Evolutionary conservation across 208 protist genomes (phyloP), one percentile per base, ranked within the genome.

Genomic region (Trichomonas vaginalis): DNA sequence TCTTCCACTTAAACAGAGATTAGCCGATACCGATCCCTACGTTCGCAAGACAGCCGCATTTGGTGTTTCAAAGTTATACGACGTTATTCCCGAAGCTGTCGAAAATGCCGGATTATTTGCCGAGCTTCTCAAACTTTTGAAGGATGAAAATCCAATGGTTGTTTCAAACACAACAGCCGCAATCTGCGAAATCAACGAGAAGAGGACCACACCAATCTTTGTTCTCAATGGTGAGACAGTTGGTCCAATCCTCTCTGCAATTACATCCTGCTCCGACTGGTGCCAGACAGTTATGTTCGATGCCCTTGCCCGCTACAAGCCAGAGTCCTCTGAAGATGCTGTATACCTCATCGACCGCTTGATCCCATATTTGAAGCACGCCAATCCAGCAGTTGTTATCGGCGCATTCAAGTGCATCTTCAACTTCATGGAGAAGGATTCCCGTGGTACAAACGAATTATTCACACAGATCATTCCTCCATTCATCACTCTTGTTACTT

Each of bases 271-370:
- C 97, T 99, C 98, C 8, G 99, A 99, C 97, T 98, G 99, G 99
- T 99, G 99, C 12, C 99, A 99, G 97, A 97, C 99, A 95, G 99
- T 98, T 96, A 98, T 99, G 80, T 97, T 99, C 10, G 99, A 99
- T 96, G 96, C 98, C 37, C 96, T 99, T 32, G 96, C 98, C 0
- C 96, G 96, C 79, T 96, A 86, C 90, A 96, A 96, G n/a, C 51
- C 80, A n/a, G 96, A 96, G 32, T 48, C 90, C 17, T 17, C 96
- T 96, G 45, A 95, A 45, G 96, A 98, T 96, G 97, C 98, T 83
- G 97, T 99, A 97, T 97, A 96, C 87, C 98, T 99, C 46, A 97
- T 98, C 80, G 97, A 99, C 90, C 97, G 99, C 70, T 98, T 99
- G 45, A 95, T 98, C 42, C 98, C 98, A 42, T 97, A 98, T 46